These are phyloP conservation scores for Barnettozyma pratensis DNA, from an alignment of 805 yeast genomes.

Conservation along the genomic window DNA sequence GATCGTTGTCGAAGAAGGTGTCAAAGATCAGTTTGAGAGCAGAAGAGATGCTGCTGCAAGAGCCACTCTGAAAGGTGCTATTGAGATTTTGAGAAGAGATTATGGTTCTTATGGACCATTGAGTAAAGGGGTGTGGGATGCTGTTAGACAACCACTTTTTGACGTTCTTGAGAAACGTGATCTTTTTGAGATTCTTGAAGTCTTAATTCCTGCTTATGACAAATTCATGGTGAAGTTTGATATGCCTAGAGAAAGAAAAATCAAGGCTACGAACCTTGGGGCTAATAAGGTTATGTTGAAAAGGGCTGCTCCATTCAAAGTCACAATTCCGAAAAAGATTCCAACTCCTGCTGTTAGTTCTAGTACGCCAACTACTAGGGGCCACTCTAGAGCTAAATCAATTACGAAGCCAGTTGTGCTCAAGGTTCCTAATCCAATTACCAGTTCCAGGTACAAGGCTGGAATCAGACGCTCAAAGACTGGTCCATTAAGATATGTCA, in stretches of 20 bases:
- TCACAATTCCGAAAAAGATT: slow-evolving; percentile 16
- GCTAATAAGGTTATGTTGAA: slow-evolving; percentile 53
- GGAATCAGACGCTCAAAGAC: slow-evolving; percentile 16
- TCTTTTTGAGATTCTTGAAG: slow-evolving; percentile 58
- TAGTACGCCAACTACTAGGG: slow-evolving; percentile 2
- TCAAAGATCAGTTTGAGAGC: slow-evolving; percentile 36
- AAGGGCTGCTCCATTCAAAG: slow-evolving; percentile 38
- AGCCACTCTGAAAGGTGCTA: slow-evolving; percentile 57
- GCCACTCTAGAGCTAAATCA: slow-evolving; percentile 6
- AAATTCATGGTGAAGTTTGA: slow-evolving; percentile 56
- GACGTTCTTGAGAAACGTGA: slow-evolving; percentile 56
- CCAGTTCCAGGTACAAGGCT: slow-evolving; percentile 9
- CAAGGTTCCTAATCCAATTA: background rate
- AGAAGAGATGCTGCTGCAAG: slow-evolving; percentile 66
- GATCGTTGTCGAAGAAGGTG: slow-evolving; percentile 53
- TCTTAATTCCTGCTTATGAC: slow-evolving; percentile 60
- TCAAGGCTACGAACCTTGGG: slow-evolving; percentile 54
- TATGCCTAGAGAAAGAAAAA: slow-evolving; percentile 62
- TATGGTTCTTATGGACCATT: slow-evolving; percentile 52
- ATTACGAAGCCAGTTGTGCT: background rate
- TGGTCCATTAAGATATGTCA: slow-evolving; percentile 38
- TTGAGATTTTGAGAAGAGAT: slow-evolving; percentile 58
- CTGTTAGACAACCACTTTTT: slow-evolving; percentile 56
- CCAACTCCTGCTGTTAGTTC: background rate
- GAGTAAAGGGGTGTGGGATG: slow-evolving; percentile 58